Base-by-base conservation (phyloP, 306 rosid genomes). In the Lathyrus tuberosus region DNA sequence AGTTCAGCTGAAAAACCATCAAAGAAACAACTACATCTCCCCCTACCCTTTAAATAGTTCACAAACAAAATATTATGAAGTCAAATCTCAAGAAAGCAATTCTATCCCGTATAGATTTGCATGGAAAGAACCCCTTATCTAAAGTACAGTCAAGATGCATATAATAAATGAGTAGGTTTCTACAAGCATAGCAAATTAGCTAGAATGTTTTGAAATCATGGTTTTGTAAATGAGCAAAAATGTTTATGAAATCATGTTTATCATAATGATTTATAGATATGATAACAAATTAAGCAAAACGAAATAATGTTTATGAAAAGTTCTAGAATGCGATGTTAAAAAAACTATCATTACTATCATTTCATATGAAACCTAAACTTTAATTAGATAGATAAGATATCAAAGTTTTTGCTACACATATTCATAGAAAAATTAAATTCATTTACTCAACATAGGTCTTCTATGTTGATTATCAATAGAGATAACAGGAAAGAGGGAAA, bases 1-100 rank as follows among this genome's bases (percentile, higher is more conserved):
- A 33, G 1, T 6, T 33, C 8, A 6, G 38, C 38, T 33, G 38
- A 5, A 33, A 33, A 33, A 33, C 8, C 2, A 0, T 33, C 38
- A 1, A 33, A 33, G 38, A 6, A 6, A 33, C 38, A 70, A 35
- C 13, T 31, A 20, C 37, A 33, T 13, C 15, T 9, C 16, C 16
- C 61, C 8, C 1, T 14, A 15, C 51, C 20, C 35, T 24, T n/a
- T 54, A 5, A 54, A 54, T 54, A 54, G 33, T 54, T 54, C 61
- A 24, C 37, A 54, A 24, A 24, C 16, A 24, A 54, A 54, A 54
- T 10, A 54, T 5, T 54, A 17, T 28, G 47, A 57, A 71, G 47
- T 47, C 31, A 70, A 41, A 17, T 61, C 47, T 35, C n/a, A 61
- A 61, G 67, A 70, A 28, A 70, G 47, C 11, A 46, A 31, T 33